Conservation (phyloP, 345 rosid species). For the Populus pruinosa region DNA sequence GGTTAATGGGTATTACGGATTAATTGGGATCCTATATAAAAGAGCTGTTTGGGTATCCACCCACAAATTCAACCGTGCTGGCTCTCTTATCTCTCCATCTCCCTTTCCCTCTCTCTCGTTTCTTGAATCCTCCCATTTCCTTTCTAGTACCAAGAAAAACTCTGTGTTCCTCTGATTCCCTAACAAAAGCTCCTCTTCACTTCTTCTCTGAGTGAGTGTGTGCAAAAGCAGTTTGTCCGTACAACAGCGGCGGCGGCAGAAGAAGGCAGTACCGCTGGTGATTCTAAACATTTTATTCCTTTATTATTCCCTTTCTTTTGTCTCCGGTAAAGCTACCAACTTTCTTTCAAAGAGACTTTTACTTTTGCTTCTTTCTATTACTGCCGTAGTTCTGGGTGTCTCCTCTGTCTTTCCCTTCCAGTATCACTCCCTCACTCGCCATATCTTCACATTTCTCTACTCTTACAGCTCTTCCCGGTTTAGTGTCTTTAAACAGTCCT, state of each 20-base stretch:
- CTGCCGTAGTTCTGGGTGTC: slow-evolving; percentile 15
- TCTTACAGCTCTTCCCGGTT: neutral
- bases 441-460: slow-evolving; percentile 6
- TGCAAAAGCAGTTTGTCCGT: neutral
- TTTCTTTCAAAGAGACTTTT: neutral
- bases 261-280: neutral
- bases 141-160: neutral
- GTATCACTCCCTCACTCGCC: slow-evolving; percentile 1
- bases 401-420: neutral
- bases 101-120: neutral
- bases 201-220: neutral
- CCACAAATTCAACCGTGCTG: neutral
- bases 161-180: neutral
- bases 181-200: neutral
- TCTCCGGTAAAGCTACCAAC: neutral
- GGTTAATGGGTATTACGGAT: slow-evolving; percentile 15
- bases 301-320: slow-evolving; percentile 9
- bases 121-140: neutral
- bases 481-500: neutral
- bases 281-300: slow-evolving; percentile 13
- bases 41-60: slow-evolving; percentile 18
- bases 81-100: slow-evolving; percentile 2
- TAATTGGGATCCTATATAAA: slow-evolving; percentile 46
- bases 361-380: neutral
- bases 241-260: neutral